phyloP scores from a whole-genome alignment of 495 filamentous ascomycete genomes.

The Lasiosphaeria ovina region DNA sequence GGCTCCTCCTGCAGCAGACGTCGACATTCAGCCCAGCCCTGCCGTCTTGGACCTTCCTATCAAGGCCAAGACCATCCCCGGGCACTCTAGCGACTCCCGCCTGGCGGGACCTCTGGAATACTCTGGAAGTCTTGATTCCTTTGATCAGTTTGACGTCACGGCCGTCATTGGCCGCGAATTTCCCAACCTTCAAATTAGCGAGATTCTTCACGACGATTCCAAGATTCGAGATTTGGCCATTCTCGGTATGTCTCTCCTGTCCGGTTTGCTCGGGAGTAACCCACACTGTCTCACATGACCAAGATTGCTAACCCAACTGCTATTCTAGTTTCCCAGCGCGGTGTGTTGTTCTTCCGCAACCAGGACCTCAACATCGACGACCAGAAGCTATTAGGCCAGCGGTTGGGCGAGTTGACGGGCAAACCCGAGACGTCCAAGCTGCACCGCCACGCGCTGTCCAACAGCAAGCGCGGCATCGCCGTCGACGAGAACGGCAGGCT shows the following conservation, averaged over 20 bases:
- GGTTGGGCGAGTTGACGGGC: conserved; percentile 66
- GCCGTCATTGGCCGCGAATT: conserved; percentile 68
- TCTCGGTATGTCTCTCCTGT: conserved; percentile 51
- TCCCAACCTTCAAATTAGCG: conserved; percentile 55
- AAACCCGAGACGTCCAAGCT: conserved; percentile 62
- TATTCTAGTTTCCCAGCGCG: conserved; percentile 63
- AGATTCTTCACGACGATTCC: conserved; percentile 65
- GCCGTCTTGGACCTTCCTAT: conserved; percentile 57
- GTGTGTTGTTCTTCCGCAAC: conserved; percentile 72
- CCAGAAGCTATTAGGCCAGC: conserved; percentile 61
- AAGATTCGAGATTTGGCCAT: conserved; percentile 66
- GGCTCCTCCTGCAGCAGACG: conserved; percentile 35
- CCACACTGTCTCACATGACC: not conserved
- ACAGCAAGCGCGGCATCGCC: conserved; percentile 50
- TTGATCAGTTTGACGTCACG: conserved; percentile 63
- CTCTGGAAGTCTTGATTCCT: conserved; percentile 58
- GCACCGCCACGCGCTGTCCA: conserved; percentile 54
- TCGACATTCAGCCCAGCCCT: conserved; percentile 28
- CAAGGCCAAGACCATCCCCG: conserved; percentile 57
- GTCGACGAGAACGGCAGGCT: conserved; percentile 52
- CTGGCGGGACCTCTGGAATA: conserved; percentile 80
- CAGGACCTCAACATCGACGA: conserved; percentile 62
- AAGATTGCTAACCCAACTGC: not conserved
- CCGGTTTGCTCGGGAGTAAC: not conserved
- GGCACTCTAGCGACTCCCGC: conserved; percentile 64